Conservation (phyloP, 2,329 filamentous ascomycete species). For the Aspergillus ustus region DNA sequence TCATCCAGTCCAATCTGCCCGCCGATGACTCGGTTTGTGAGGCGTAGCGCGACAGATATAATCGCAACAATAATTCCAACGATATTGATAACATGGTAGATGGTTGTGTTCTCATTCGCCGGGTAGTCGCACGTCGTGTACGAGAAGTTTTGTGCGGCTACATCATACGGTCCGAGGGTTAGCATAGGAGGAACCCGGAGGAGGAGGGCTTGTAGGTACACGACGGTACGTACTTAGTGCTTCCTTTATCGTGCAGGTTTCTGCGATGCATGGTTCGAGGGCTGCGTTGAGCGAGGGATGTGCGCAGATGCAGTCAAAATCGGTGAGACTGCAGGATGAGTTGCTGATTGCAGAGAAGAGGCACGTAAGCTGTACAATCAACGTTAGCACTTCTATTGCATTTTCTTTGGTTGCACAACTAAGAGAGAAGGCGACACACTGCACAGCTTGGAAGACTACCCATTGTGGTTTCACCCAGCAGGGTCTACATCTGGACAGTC, state of each 20-base stretch:
- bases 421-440: background rate
- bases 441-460: background rate
- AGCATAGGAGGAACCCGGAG: background rate
- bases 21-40: background rate
- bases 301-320: slow-evolving; percentile 3
- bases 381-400: background rate
- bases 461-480: background rate
- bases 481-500: background rate
- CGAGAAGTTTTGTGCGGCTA: slow-evolving; percentile 6
- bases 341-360: background rate
- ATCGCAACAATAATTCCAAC: slow-evolving; percentile 1
- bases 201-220: background rate
- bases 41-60: background rate
- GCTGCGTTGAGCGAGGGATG: background rate
- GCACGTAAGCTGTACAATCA: background rate
- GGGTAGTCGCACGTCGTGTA: slow-evolving; percentile 11
- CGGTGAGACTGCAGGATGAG: background rate
- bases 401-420: too few relatives aligned
- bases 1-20: slow-evolving; percentile 4
- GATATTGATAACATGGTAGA: slow-evolving; percentile 1
- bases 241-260: slow-evolving; percentile 2
- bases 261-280: background rate
- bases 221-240: background rate
- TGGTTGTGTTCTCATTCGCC: background rate
- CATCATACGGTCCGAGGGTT: background rate